Evolutionary conservation across 441 rosid species (phyloP), one percentile per base, ranked within the genome.

Genomic region (Sinapis alba): DNA sequence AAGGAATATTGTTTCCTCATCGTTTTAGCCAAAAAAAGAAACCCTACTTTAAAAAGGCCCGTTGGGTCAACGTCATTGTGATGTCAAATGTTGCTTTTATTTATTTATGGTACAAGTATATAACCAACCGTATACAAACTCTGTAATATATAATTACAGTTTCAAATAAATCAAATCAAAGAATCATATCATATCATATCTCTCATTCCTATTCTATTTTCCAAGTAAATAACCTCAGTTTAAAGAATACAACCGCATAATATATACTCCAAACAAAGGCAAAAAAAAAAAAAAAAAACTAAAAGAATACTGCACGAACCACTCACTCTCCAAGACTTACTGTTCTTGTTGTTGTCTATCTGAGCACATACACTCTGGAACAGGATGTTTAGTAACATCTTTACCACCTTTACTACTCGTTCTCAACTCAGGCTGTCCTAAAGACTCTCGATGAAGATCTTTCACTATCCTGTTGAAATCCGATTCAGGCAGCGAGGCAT

Each of bases 301-400:
- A 50, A 50, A 7, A 38, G 16, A 58, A 19, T 23, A 1, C 21
- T 53, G 56, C 56, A 18, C 23, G 56, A 50, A 50, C 56, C 56
- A 50, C 32, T 0, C 2, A 12, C 6, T 11, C 57, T 60, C 20
- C 16, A 41, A 59, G 23, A 62, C 23, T 65, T 83, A 81, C 21
- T 61, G 38, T 12, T 24, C 8, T 50, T 54, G 11, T 23, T 62
- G 69, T 53, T 54, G 70, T 69, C 60, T 58, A 19, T 71, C 80
- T 18, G 76, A 77, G 83, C 99, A 92, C 98, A 95, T 91, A 53
- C 99, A 95, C 71, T 92, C 98, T 0, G 92, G 96, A 65, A 95
- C 76, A 6, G 98, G 99, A 79, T 84, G 91, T 79, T 95, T 95
- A 2, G 99, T 91, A 23, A 95, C 98, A 78, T 95, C 99, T 78